phyloP scores from a whole-genome alignment of 148 eudicot species.

The Spergularia marina region DNA sequence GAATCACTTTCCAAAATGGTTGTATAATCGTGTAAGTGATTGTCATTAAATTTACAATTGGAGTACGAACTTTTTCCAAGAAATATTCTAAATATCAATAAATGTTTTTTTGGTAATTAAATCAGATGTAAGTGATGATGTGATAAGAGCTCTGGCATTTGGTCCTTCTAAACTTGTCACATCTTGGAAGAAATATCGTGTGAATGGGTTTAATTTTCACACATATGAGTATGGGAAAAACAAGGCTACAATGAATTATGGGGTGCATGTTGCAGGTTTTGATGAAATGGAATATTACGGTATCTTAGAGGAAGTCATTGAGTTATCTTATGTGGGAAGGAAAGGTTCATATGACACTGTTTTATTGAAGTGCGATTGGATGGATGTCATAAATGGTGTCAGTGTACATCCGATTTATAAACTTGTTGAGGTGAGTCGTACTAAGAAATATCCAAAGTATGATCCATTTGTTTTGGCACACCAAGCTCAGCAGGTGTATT shows the following conservation, averaged over 20 bases:
- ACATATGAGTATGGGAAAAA: neutral
- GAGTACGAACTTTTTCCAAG: neutral
- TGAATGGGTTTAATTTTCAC: constrained; percentile 14
- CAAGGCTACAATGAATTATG: neutral
- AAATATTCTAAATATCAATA: neutral
- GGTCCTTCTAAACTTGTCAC: neutral
- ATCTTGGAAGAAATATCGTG: neutral
- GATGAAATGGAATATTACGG: neutral
- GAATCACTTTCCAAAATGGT: neutral
- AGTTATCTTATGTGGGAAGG: neutral
- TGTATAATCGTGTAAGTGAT: neutral
- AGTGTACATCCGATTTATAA: neutral
- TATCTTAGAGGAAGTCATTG: neutral
- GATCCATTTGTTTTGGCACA: neutral
- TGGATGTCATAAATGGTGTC: neutral
- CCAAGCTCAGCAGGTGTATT: neutral
- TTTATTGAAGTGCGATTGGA: neutral
- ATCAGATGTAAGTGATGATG: neutral
- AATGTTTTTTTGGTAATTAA: neutral
- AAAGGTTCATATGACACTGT: neutral
- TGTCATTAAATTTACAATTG: neutral
- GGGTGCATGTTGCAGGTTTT: neutral
- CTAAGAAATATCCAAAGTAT: neutral
- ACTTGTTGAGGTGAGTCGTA: neutral
- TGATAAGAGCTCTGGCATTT: neutral